A percentile compares a stretch with the other conserved stretches of the same genome.
Conservation (phyloP, 495 filamentous ascomycete species). For the Talaromyces adpressus region DNA sequence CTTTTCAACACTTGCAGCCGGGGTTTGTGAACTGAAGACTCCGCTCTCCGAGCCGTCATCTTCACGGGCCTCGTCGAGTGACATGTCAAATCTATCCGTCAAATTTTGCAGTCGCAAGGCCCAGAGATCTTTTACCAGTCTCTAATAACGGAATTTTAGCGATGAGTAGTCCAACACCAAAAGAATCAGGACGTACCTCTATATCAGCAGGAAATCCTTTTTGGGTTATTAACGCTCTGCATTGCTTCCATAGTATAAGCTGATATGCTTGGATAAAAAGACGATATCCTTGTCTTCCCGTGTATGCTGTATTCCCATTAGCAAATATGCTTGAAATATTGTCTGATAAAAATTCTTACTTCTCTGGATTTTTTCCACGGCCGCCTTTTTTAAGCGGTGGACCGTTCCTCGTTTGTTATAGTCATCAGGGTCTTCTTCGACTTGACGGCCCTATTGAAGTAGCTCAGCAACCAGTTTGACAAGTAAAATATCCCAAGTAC, state of each 20-base stretch:
- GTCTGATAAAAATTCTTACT: conserved; percentile 24
- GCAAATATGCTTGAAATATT: neutral
- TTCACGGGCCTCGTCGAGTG: conserved; percentile 26
- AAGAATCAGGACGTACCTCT: conserved; percentile 38
- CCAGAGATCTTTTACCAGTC: conserved; percentile 63
- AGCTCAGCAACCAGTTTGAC: neutral
- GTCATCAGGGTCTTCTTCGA: conserved; percentile 70
- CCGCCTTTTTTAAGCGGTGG: conserved; percentile 46
- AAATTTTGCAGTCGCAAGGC: conserved; percentile 51
- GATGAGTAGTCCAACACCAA: neutral
- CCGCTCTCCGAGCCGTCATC: conserved; percentile 15
- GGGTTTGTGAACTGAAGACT: conserved; percentile 47
- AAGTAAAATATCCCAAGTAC: too few species aligned
- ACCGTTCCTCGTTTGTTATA: conserved; percentile 60
- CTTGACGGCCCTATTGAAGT: conserved; percentile 33
- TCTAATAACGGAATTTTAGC: conserved; percentile 20
- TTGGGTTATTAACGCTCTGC: conserved; percentile 51
- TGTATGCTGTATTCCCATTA: conserved; percentile 30
- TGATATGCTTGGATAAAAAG: conserved; percentile 83
- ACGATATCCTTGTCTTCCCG: conserved; percentile 58
- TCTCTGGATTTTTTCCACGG: conserved; percentile 40
- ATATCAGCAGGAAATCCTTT: conserved; percentile 57
- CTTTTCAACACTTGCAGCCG: conserved; percentile 17
- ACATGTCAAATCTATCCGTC: conserved; percentile 27
- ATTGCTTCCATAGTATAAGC: conserved; percentile 75